Conservation (phyloP, 148 eudicot genomes). For the Vaccinium corymbosum region DNA sequence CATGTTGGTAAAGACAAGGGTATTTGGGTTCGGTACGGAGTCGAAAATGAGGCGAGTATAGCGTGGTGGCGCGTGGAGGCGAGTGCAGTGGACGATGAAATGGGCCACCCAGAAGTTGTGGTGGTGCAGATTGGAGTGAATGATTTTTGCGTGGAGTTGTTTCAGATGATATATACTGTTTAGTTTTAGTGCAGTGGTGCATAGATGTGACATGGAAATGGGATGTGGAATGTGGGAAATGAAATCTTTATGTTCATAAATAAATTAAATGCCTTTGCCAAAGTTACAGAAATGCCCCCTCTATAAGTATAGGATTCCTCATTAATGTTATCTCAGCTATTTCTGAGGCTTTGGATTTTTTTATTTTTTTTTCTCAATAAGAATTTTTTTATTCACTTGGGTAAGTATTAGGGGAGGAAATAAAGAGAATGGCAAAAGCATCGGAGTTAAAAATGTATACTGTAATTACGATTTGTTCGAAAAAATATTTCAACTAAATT, state of each 20-base stretch:
- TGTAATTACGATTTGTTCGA: no score
- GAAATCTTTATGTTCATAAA: background rate
- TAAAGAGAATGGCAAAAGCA: no score
- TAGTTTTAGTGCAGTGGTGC: slow-evolving; percentile 20
- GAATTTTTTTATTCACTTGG: no score
- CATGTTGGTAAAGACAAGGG: slow-evolving; percentile 41
- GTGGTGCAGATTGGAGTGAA: slow-evolving; percentile 35
- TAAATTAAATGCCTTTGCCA: background rate
- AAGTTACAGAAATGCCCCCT: background rate
- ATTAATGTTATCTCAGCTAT: background rate
- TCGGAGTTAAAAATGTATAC: no score
- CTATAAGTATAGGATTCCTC: background rate
- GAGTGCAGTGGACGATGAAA: slow-evolving; percentile 50
- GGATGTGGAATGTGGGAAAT: background rate
- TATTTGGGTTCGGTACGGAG: slow-evolving; percentile 27
- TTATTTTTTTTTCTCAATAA: no score
- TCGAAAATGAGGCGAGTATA: slow-evolving; percentile 40
- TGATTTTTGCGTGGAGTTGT: slow-evolving; percentile 46
- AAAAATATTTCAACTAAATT: no score
- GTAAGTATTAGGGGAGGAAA: no score
- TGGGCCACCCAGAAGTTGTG: slow-evolving; percentile 40
- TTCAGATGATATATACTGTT: slow-evolving; percentile 29
- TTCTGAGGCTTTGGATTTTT: no score
- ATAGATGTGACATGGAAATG: slow-evolving; percentile 27
- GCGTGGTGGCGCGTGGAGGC: slow-evolving; percentile 38